Conservation (phyloP, 495 filamentous ascomycete species). For the Parathielavia hyrcaniae region DNA sequence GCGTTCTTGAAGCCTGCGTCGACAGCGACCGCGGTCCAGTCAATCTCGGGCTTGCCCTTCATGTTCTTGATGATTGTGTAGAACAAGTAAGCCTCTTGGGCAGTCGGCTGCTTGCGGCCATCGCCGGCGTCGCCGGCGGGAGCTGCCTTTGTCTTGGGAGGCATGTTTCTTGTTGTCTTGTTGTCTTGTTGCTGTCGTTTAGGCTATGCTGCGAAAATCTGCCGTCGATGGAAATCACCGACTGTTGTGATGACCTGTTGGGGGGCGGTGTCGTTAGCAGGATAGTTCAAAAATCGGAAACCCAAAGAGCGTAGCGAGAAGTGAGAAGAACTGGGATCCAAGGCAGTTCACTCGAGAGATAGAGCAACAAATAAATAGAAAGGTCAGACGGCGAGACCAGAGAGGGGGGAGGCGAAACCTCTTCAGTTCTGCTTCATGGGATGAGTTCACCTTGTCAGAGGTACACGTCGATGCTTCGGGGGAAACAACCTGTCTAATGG, state of each 20-base stretch:
- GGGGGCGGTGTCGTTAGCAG: not conserved
- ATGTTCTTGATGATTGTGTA: conserved; percentile 19
- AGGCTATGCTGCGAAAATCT: not conserved
- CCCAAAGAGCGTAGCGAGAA: not conserved
- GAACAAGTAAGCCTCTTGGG: conserved; percentile 19
- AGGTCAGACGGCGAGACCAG: not conserved
- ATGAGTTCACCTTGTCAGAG: not conserved
- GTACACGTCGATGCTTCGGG: not conserved
- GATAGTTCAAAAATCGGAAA: not conserved
- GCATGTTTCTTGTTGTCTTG: conserved; percentile 7
- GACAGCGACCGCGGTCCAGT: conserved; percentile 20
- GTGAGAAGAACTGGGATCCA: not conserved
- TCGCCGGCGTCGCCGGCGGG: not conserved
- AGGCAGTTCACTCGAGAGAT: not conserved
- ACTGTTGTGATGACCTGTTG: not conserved
- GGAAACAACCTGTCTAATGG: not conserved
- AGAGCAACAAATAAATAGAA: not conserved
- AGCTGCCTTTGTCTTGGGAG: conserved; percentile 9
- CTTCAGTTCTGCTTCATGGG: not conserved
- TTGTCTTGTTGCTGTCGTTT: not conserved
- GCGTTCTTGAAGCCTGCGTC: conserved; percentile 21
- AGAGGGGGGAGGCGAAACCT: not conserved
- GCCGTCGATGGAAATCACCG: not conserved
- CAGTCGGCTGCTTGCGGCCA: conserved; percentile 8
- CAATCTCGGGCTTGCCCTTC: conserved; percentile 20